Base-by-base conservation (phyloP, 257 asterid genomes). In the Plantago ovata region DNA sequence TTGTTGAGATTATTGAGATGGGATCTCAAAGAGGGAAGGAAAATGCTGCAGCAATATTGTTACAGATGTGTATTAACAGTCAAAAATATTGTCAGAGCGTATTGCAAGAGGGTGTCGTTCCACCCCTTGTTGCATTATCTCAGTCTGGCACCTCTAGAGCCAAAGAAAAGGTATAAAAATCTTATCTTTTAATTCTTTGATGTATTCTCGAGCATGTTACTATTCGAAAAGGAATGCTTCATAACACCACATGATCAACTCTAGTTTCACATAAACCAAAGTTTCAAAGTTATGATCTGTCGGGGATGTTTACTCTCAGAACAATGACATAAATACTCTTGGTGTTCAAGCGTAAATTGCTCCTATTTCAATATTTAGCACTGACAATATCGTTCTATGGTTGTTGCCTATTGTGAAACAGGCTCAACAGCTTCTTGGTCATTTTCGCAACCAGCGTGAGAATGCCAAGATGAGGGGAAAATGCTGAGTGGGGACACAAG, bases 401-500 rank as follows among this genome's bases (percentile, higher is more conserved):
- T 53, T 45, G 45, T 64, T 69, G 60, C 15, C 60, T 60, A 19
- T 66, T 38, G 0, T 28, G 36, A 49, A 70, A 56, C 84, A 93
- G 97, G 96, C 97, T 32, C 99, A 89, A 61, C 99, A 93, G 57
- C 95, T 93, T 61, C 94, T 93, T 23, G 81, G 95, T 69, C 97
- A 86, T 76, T 93, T 93, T 71, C 97, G 99, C 22, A 86, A 71
- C 66, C 94, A 89, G 74, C 84, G 97, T 0, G 97, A 86, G 75
- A 71, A 77, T 49, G 56, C 69, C 33, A 48, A 39, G 36, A 76
- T 77, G 38, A 82, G 89, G 74, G 86, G 95, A 57, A 82, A 84
- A 69, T 65, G 87, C 0, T 87, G 78, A 83, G 42, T 54, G 53
- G 36, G 36, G 36, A 28, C 41, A 39, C 28, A 20, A 43, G 7